phyloP scores from a whole-genome alignment of 2,329 filamentous ascomycete species.

The Fusarium mexicanum region DNA sequence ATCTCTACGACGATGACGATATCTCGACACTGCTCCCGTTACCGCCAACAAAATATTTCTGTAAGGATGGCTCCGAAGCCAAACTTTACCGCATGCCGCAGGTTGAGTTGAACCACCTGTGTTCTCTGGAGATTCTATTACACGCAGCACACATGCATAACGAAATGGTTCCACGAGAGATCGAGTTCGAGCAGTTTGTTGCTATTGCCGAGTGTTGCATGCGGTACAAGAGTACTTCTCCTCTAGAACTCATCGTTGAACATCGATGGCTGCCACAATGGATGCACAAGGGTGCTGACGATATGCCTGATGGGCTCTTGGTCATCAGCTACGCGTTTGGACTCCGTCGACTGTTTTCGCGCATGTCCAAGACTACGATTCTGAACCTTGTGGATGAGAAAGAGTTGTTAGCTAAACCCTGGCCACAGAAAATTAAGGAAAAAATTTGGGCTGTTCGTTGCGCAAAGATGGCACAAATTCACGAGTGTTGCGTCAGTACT shows the following conservation, averaged over 20 bases:
- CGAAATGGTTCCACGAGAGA: conserved; percentile 55
- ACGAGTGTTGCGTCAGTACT: conserved; percentile 55
- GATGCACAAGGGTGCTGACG: conserved; percentile 58
- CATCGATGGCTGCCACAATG: conserved; percentile 63
- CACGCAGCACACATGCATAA: conserved; percentile 63
- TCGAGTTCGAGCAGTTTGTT: conserved; percentile 60
- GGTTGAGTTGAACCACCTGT: conserved; percentile 54
- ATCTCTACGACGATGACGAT: conserved; percentile 51
- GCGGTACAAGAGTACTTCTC: conserved; percentile 61
- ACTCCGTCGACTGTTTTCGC: conserved; percentile 57
- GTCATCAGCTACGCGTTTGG: conserved; percentile 65
- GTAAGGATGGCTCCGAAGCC: conserved; percentile 55
- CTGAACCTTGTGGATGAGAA: conserved; percentile 56
- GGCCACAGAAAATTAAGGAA: conserved; percentile 59
- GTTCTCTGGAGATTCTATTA: conserved; percentile 57
- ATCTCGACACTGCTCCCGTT: conserved; percentile 50
- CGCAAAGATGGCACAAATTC: conserved; percentile 62
- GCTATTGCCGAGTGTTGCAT: conserved; percentile 62
- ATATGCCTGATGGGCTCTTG: conserved; percentile 60
- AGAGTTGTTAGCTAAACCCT: conserved; percentile 55
- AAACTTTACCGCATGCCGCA: conserved; percentile 64
- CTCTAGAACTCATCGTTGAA: conserved; percentile 61
- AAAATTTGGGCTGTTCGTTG: conserved; percentile 59
- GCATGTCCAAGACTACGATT: conserved; percentile 60
- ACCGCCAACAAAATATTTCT: conserved; percentile 49